phyloP scores from a whole-genome alignment of 1,284 basidiomycete genomes.

The Pulveroboletus ridleyi region DNA sequence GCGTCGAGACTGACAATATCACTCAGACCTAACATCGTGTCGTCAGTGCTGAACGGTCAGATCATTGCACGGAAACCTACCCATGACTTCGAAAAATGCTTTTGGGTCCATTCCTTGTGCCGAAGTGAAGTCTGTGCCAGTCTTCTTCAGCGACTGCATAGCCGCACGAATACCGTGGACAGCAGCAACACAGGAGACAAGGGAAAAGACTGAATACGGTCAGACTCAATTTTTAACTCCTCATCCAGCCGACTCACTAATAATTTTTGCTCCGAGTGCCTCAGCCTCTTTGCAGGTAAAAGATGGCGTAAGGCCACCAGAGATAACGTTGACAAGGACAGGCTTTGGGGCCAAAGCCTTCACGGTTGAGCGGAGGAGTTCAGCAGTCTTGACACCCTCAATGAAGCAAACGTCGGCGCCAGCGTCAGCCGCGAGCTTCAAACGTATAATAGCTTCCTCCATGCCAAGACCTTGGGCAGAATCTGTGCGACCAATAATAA shows the following conservation, averaged over 20 bases:
- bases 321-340: conserved; percentile 80
- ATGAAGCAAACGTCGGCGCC: conserved; percentile 89
- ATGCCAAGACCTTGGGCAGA: conserved; percentile 82
- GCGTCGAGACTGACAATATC: conserved; percentile 64
- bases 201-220: conserved; percentile 58
- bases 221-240: not conserved
- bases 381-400: conserved; percentile 78
- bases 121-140: conserved; percentile 72
- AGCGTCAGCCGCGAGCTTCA: conserved; percentile 75
- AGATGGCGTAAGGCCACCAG: conserved; percentile 76
- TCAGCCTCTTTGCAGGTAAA: conserved; percentile 76
- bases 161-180: conserved; percentile 76
- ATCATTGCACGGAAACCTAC: conserved; percentile 32
- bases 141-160: conserved; percentile 77
- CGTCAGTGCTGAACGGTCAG: not conserved
- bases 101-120: conserved; percentile 81
- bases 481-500: conserved; percentile 86
- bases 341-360: conserved; percentile 74
- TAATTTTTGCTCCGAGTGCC: conserved; percentile 74
- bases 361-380: conserved; percentile 70
- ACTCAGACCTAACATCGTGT: conserved; percentile 49
- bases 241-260: conserved; percentile 53
- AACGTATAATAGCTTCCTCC: conserved; percentile 77
- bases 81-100: conserved; percentile 80
- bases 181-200: conserved; percentile 76